phyloP scores from a whole-genome alignment of 2,329 filamentous ascomycete species.

The Neurospora crassa region DNA sequence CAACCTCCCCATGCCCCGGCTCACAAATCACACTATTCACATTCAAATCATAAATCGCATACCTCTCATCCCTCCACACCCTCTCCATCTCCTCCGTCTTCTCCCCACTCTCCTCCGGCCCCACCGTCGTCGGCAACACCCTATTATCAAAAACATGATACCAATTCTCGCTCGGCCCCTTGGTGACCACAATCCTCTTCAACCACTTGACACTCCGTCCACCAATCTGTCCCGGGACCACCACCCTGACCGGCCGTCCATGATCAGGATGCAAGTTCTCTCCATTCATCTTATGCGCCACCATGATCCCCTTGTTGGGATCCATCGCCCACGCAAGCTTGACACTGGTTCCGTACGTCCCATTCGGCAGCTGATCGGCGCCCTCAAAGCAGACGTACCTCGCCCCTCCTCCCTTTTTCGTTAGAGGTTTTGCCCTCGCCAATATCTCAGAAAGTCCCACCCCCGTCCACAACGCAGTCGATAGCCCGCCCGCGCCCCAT shows the following conservation, averaged over 20 bases:
- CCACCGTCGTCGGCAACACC: slow-evolving; percentile 78
- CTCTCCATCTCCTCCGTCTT: slow-evolving; percentile 61
- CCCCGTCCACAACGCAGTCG: slow-evolving; percentile 81
- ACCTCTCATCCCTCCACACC: slow-evolving; percentile 82
- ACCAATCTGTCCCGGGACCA: slow-evolving; percentile 87
- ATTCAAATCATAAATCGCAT: slow-evolving; percentile 87
- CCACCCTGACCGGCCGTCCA: slow-evolving; percentile 69
- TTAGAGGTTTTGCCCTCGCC: slow-evolving; percentile 49
- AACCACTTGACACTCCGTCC: slow-evolving; percentile 92
- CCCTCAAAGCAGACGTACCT: slow-evolving; percentile 87
- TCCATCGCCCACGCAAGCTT: slow-evolving; percentile 87
- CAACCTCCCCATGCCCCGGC: slow-evolving; percentile 65
- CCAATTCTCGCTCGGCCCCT: slow-evolving; percentile 79
- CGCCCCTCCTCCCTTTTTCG: slow-evolving; percentile 52
- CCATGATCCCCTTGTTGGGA: slow-evolving; percentile 70
- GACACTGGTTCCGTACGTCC: slow-evolving; percentile 73
- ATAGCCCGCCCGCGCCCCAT: slow-evolving; percentile 81
- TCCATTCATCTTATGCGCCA: slow-evolving; percentile 88
- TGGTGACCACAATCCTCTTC: slow-evolving; percentile 68
- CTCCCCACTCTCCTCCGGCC: slow-evolving; percentile 68
- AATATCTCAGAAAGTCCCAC: slow-evolving; percentile 66
- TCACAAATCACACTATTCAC: slow-evolving; percentile 76
- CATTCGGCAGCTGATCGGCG: slow-evolving; percentile 79
- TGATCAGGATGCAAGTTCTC: slow-evolving; percentile 73
- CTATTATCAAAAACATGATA: slow-evolving; percentile 93